phyloP scores from a whole-genome alignment of 2,329 filamentous ascomycete species.

The Fusarium luffae region DNA sequence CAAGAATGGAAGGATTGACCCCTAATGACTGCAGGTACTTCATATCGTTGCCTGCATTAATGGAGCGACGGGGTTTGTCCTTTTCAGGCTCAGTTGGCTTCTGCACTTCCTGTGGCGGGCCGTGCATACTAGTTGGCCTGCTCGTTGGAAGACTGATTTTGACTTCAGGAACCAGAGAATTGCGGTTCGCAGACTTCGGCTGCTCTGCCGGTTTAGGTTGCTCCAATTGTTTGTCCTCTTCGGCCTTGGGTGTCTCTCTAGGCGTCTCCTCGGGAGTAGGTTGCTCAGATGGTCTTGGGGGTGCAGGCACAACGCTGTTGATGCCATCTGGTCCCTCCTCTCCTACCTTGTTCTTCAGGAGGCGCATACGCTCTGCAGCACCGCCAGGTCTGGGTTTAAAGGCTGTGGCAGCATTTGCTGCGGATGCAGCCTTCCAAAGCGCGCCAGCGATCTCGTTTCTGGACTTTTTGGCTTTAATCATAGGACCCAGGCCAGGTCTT shows the following conservation, averaged over 20 bases:
- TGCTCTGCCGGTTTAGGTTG: constrained; percentile 38
- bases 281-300: constrained; percentile 58
- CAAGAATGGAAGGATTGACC: constrained; percentile 80
- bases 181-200: constrained; percentile 49
- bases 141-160: constrained; percentile 65
- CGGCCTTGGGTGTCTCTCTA: constrained; percentile 5
- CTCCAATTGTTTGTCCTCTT: constrained; percentile 16
- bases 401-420: constrained; percentile 59
- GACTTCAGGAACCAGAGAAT: constrained; percentile 64
- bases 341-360: constrained; percentile 65
- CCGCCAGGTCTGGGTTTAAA: constrained; percentile 93
- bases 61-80: constrained; percentile 66
- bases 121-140: constrained; percentile 55
- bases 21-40: constrained; percentile 83
- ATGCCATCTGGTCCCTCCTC: constrained; percentile 88
- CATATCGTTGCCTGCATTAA: constrained; percentile 77
- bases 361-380: constrained; percentile 80
- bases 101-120: constrained; percentile 51
- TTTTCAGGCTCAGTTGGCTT: constrained; percentile 49
- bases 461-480: constrained; percentile 85
- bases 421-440: constrained; percentile 78
- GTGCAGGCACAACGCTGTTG: constrained; percentile 86
- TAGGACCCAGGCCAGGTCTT: constrained; percentile 72
- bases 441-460: constrained; percentile 78
- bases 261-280: constrained; percentile 21